phyloP scores from a whole-genome alignment of 192 early-diverging fungal genomes.

The Blastocladiella britannica region DNA sequence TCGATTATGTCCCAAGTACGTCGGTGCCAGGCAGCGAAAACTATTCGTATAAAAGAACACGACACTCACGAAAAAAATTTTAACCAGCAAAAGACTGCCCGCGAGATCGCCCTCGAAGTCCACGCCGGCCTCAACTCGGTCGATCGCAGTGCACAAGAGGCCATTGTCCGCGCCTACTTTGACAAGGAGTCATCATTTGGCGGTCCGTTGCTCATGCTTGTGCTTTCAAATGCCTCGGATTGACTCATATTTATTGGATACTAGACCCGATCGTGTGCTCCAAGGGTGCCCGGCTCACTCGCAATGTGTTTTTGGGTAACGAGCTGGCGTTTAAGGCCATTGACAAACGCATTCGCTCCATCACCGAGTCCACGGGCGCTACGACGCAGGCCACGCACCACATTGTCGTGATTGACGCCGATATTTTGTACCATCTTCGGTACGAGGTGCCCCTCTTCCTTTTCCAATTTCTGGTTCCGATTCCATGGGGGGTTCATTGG shows the following conservation, averaged over 20 bases:
- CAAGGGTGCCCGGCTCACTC: neutral
- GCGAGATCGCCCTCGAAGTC: neutral
- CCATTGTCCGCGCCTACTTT: neutral
- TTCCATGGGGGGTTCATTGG: neutral
- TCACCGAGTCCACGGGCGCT: neutral
- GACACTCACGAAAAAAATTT: too few relatives aligned
- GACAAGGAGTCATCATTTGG: neutral
- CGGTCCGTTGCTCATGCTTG: neutral
- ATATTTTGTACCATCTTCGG: neutral
- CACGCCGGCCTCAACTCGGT: neutral
- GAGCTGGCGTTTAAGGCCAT: neutral
- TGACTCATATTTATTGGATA: neutral
- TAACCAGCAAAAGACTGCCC: too few relatives aligned
- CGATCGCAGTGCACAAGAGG: neutral
- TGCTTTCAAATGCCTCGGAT: neutral
- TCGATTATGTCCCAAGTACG: too few relatives aligned
- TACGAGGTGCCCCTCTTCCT: neutral
- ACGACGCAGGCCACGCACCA: neutral
- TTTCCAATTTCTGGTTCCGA: neutral
- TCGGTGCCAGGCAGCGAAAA: too few relatives aligned
- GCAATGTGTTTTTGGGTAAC: neutral
- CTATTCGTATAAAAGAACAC: too few relatives aligned
- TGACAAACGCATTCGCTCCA: neutral
- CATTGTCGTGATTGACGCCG: neutral
- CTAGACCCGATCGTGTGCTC: conserved; percentile 1